Percentiles rank a stretch among this genome's conserved stretches.
phyloP scores from a whole-genome alignment of 2,329 filamentous ascomycete genomes.

The Botrytis deweyae region DNA sequence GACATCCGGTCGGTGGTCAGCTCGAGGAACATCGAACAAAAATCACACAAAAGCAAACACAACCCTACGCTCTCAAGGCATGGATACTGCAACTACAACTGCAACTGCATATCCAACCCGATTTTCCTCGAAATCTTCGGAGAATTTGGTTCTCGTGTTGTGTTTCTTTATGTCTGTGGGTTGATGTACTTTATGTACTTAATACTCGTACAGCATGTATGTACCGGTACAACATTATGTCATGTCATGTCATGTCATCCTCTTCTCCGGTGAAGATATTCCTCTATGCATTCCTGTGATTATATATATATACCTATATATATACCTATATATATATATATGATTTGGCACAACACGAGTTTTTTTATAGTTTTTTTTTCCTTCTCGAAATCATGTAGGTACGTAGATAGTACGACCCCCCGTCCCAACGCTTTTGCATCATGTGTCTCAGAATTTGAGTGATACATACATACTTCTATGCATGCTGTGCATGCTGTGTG shows the following conservation, averaged over 20 bases:
- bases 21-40: neutral
- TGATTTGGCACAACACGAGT: neutral
- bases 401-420: neutral
- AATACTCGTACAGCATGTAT: neutral
- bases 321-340: neutral
- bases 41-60: neutral
- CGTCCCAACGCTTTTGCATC: constrained; percentile 4
- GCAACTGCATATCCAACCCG: neutral
- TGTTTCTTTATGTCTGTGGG: neutral
- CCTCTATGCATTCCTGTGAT: neutral
- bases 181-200: too few relatives aligned
- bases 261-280: neutral
- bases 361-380: neutral
- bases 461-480: neutral
- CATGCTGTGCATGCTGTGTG: neutral
- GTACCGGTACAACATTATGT: neutral
- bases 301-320: too few relatives aligned
- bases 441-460: neutral
- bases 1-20: neutral
- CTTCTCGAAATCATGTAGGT: neutral
- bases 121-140: neutral
- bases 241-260: neutral
- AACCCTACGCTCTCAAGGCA: neutral
- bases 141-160: neutral
- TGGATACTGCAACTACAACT: neutral